Conservation (phyloP, 2,329 filamentous ascomycete species). For the Chaetomium globosum region DNA sequence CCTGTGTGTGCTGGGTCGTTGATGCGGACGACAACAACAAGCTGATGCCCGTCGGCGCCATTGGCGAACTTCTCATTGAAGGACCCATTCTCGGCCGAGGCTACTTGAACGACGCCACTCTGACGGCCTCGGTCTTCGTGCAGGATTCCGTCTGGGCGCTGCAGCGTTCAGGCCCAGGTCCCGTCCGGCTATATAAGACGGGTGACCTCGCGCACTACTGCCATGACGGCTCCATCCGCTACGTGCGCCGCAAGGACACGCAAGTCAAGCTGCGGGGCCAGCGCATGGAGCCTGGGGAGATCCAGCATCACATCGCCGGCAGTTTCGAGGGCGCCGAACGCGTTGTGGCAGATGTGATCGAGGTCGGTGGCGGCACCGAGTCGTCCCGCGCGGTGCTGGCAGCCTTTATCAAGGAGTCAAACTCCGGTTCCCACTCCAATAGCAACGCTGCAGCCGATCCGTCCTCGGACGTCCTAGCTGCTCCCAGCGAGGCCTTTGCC, state of each 20-base stretch:
- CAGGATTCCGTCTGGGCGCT: slow-evolving; percentile 4
- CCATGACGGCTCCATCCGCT: slow-evolving; percentile 8
- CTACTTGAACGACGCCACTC: slow-evolving; percentile 1
- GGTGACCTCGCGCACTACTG: slow-evolving; percentile 4
- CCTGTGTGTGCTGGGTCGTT: slow-evolving; percentile 4
- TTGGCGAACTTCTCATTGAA: slow-evolving; percentile 1
- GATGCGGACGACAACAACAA: not conserved
- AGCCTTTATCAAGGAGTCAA: slow-evolving; percentile 2
- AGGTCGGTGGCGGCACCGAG: slow-evolving; percentile 7
- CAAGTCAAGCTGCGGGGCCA: slow-evolving; percentile 4
- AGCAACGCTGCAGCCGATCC: not conserved
- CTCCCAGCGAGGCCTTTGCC: not conserved
- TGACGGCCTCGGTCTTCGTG: slow-evolving; percentile 7
- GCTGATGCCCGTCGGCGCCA: slow-evolving; percentile 6
- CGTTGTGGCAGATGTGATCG: slow-evolving; percentile 1
- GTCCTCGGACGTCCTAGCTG: slow-evolving; percentile 4
- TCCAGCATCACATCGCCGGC: slow-evolving; percentile 8
- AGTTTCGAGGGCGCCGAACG: slow-evolving; percentile 8
- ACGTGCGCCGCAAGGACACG: slow-evolving; percentile 4
- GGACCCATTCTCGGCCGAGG: slow-evolving; percentile 5
- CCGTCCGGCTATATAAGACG: slow-evolving; percentile 6
- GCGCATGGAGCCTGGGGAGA: slow-evolving; percentile 9
- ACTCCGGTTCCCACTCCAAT: not conserved
- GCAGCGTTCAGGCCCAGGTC: slow-evolving; percentile 3
- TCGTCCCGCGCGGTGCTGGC: slow-evolving; percentile 2